Base-by-base conservation (phyloP, 192 early-diverging fungal species). In the Linnemannia exigua region DNA sequence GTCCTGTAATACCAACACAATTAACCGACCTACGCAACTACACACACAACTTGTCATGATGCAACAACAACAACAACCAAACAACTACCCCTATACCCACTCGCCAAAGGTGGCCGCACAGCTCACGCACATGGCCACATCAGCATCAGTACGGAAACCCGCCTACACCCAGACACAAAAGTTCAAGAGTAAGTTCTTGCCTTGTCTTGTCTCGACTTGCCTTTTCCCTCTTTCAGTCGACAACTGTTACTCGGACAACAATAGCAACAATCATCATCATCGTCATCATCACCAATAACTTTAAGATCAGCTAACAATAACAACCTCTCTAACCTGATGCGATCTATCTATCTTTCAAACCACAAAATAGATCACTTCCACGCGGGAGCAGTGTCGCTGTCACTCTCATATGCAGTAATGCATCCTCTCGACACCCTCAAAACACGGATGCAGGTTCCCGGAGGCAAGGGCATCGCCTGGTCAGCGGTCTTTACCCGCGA, bases 401-500 rank as follows among this genome's bases (percentile, higher is more conserved):
- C 94, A 0, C 88, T 92, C 6, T 91, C 93, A 2, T 95, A 94
- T 87, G 92, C 95, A 33, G 83, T 90, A 14, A 95, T 95, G 93
- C 95, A 95, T 79, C 95, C 95, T 16, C 89, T 95, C 61, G 95
- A 95, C 80, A 95, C 93, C 19, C 77, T 95, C 58, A 95, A 95
- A 74, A 95, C 94, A 7, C 88, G 91, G 38, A 92, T 94, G 89
- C 95, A 95, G 76, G 92, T 94, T 16, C 87, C 90, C 25, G 83
- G 90, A 41, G 79, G 84, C 50, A 44, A 79, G 14, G 79, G 79
- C 15, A 80, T 78, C 28, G 85, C 88, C 72, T 75, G 89, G 54
- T 85, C 79, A 61, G 87, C 89, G 0, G 72, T 94, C 28, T 92
- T 92, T 52, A 88, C 91, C 17, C 78, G 87, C 20, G 89, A 92